Evolutionary conservation across 2,329 filamentous ascomycete species (phyloP).

Genomic region (Tolypocladium paradoxum): DNA sequence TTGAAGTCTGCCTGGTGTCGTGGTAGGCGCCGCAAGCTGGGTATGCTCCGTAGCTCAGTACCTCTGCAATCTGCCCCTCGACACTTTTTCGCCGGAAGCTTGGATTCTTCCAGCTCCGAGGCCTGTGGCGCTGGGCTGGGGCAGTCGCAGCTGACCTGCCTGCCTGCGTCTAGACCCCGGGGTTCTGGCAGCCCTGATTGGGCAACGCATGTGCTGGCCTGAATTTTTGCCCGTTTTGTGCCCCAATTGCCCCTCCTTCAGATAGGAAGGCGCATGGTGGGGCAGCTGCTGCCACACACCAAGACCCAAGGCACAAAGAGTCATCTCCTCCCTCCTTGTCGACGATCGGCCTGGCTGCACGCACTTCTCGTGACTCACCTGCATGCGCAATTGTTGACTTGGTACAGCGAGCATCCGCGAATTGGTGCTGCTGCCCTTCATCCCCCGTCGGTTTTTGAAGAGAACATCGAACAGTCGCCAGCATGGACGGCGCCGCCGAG

Average conservation of each 20-base stretch:
- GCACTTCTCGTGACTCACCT: background rate
- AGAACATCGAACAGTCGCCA: slow-evolving; percentile 1
- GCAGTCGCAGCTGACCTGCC: background rate
- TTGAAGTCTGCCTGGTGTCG: slow-evolving; percentile 2
- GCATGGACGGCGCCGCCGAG: slow-evolving; percentile 21
- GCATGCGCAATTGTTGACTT: background rate
- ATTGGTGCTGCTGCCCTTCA: background rate
- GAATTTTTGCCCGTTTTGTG: slow-evolving; percentile 6
- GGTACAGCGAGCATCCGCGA: background rate
- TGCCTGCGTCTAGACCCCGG: background rate
- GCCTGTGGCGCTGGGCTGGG: background rate
- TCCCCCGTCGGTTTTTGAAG: background rate
- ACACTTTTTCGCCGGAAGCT: slow-evolving; percentile 17
- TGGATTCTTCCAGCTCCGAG: slow-evolving; percentile 16
- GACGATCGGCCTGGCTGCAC: background rate
- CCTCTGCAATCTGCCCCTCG: slow-evolving; percentile 12
- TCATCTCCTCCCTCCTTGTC: slow-evolving; percentile 1
- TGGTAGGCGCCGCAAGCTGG: slow-evolving; percentile 3
- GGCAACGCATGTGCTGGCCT: slow-evolving; percentile 3
- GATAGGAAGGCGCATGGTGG: slow-evolving; percentile 6
- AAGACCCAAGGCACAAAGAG: background rate
- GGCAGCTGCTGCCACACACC: slow-evolving; percentile 6
- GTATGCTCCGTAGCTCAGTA: slow-evolving; percentile 8
- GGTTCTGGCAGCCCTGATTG: slow-evolving; percentile 6
- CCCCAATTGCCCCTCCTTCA: slow-evolving; percentile 8